phyloP scores from a whole-genome alignment of 2,329 filamentous ascomycete genomes.

The Sporothrix variecibatus region DNA sequence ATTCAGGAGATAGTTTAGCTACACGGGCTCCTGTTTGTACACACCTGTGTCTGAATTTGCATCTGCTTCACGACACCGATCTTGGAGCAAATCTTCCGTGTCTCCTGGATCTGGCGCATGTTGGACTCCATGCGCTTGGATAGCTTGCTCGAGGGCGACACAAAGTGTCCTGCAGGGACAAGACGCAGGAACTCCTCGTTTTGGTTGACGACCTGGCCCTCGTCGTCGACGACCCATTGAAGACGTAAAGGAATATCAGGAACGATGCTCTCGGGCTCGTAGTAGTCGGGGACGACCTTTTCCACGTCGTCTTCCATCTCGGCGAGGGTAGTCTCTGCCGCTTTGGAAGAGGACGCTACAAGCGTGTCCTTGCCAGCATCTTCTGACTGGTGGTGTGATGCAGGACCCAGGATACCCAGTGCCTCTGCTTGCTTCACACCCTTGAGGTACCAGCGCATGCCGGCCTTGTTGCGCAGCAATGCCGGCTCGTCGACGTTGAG shows the following conservation, averaged over 20 bases:
- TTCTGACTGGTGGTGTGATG: conserved; percentile 38
- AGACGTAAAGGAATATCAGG: conserved; percentile 79
- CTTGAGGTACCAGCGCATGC: conserved; percentile 85
- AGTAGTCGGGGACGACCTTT: conserved; percentile 87
- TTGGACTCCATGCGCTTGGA: conserved; percentile 84
- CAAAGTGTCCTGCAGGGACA: conserved; percentile 73
- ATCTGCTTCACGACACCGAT: conserved; percentile 99
- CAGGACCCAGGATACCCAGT: conserved; percentile 44
- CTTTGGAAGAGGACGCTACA: conserved; percentile 44
- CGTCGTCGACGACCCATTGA: conserved; percentile 85
- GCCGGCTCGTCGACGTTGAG: conserved; percentile 88
- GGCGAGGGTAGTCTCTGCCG: conserved; percentile 69
- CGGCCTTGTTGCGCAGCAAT: conserved; percentile 77
- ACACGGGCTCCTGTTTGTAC: conserved; percentile 6
- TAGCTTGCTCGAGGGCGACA: conserved; percentile 71
- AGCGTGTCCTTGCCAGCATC: not conserved
- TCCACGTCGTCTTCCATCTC: conserved; percentile 91
- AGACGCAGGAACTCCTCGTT: conserved; percentile 81
- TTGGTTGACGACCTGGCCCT: conserved; percentile 86
- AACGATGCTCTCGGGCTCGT: conserved; percentile 81
- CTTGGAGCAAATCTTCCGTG: conserved; percentile 91
- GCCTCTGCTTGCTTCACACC: conserved; percentile 71
- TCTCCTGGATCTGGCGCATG: conserved; percentile 94
- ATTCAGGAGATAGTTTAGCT: not conserved
- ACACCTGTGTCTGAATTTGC: conserved; percentile 93